Base-by-base conservation (phyloP, 2,329 filamentous ascomycete genomes). In the Phaeosphaeria sp. region DNA sequence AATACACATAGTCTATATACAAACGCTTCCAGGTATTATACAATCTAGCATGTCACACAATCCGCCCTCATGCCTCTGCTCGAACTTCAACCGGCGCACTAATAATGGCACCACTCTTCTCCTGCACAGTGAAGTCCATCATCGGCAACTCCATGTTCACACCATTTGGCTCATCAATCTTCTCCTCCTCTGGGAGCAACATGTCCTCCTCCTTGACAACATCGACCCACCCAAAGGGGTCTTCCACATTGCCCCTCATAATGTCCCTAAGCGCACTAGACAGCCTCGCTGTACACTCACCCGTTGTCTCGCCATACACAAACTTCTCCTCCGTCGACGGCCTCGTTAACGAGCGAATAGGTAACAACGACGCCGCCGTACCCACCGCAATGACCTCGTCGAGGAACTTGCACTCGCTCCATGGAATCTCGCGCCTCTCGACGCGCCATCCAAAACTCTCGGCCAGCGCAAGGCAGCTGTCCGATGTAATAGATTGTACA, bases 391-490 rank as follows among this genome's bases (percentile, higher is more conserved):
- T 55, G 1, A 70, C 64, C 54, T 70, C 67, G 11, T 57, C 57
- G 48, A 70, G 67, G 41, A 39, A 57, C 23, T 50, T 46, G 42
- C 54, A 56, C 56, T 68, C 65, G 30, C 52, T 58, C 46, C 54
- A 65, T 6, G 50, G 58, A 11, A 70, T 60, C 51, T 60, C 42
- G 7, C 73, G 59, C 20, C 60, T 61, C 60, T 77, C 73, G 3
- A 77, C 72, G 1, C 54, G 60, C 76, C 76, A 78, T 2, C 73
- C 75, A 15, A 70, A 63, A 15, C 60, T 62, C 30, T 59, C 47
- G 6, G 72, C 76, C 7, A 77, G 50, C 15, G 58, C 54, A 11
- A 72, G 42, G 7, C 62, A 62, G 10, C 58, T 70, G 21, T 66
- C 68, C 20, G 61, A 64, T 6, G 74, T 78, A 3, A 76, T 66